phyloP scores from a whole-genome alignment of 176 grass and related monocot species.

The Cenchrus fungigraminus region DNA sequence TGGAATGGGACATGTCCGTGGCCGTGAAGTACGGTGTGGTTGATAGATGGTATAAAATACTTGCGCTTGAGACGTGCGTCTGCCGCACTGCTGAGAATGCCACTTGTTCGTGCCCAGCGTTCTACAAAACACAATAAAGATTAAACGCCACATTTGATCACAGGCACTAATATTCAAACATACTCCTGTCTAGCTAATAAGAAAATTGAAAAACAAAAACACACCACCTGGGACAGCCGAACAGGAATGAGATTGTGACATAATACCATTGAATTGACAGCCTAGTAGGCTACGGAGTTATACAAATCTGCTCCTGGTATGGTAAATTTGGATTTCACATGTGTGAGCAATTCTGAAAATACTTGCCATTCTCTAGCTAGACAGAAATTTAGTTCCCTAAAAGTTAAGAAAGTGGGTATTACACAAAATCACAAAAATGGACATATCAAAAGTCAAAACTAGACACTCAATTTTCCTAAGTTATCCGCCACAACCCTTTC shows the following conservation, averaged over 20 bases:
- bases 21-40: neutral
- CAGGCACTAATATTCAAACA: neutral
- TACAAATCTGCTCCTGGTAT: too few relatives aligned
- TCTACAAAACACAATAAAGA: neutral
- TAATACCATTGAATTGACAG: neutral
- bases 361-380: neutral
- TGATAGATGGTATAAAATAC: neutral
- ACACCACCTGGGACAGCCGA: too few relatives aligned
- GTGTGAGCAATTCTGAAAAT: neutral
- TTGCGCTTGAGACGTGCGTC: neutral
- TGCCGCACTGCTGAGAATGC: neutral
- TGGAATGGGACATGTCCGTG: slow-evolving; percentile 3
- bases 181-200: neutral
- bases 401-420: neutral
- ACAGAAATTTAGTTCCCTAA: neutral
- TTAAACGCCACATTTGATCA: too few relatives aligned
- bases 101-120: neutral
- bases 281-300: neutral
- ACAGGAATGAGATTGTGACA: neutral
- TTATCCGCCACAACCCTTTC: too few relatives aligned
- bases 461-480: neutral
- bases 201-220: neutral
- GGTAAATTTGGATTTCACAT: neutral
- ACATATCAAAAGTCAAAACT: neutral
- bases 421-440: neutral